These are phyloP conservation scores for Corymbia citriodora DNA, from an alignment of 441 rosid species.

Conservation along the genomic window DNA sequence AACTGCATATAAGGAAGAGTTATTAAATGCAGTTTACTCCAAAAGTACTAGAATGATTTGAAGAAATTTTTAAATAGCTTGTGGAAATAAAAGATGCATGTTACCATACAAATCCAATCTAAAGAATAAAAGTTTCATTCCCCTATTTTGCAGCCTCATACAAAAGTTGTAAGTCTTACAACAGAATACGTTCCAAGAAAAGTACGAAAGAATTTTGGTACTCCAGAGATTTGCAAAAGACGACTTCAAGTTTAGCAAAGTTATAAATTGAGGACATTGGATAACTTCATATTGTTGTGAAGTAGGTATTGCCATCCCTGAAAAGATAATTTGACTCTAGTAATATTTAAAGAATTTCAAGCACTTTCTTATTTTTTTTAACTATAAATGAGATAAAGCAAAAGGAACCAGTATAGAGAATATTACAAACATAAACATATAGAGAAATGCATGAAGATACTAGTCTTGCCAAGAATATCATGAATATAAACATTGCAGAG, in stretches of 20 bases:
- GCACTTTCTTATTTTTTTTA: not conserved
- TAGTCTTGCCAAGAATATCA: not conserved
- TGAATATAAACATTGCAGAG: not conserved
- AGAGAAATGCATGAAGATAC: not conserved
- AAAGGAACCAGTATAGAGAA: not conserved
- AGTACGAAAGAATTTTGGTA: not conserved
- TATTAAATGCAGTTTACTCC: not conserved
- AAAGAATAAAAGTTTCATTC: not conserved
- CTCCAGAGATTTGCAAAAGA: not conserved
- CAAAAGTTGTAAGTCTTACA: not conserved
- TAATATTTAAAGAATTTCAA: not conserved
- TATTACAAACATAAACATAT: not conserved
- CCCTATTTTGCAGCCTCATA: not conserved
- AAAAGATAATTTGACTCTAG: not conserved
- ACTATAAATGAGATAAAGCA: not conserved
- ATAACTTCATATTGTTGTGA: not conserved
- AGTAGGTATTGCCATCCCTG: not conserved
- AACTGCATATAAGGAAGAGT: slow-evolving; percentile 29
- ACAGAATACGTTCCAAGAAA: not conserved
- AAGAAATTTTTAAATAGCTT: not conserved
- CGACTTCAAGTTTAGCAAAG: not conserved
- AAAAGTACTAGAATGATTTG: not conserved
- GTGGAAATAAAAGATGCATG: not conserved
- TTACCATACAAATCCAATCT: not conserved
- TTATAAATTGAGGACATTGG: not conserved